These are phyloP conservation scores for Symbiodinium natans DNA, from an alignment of 73 alveolate species.

Conservation along the genomic window DNA sequence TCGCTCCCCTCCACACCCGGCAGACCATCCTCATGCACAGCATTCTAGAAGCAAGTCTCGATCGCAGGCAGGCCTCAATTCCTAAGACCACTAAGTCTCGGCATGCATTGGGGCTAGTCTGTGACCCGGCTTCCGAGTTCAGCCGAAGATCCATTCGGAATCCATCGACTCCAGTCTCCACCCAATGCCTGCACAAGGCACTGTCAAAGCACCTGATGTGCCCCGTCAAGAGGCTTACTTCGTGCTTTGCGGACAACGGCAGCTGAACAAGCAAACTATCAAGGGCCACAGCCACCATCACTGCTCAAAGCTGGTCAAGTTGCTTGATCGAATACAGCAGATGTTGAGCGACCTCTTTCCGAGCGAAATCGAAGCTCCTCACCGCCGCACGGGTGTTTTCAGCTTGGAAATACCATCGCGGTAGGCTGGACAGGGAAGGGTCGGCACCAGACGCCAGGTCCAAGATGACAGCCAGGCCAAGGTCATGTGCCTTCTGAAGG, in stretches of 20 bases:
- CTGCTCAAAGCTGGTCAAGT: too few relatives aligned
- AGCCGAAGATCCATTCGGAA: constrained; percentile 43
- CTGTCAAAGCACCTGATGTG: too few relatives aligned
- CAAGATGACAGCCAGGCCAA: constrained; percentile 36
- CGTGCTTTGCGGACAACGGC: too few relatives aligned
- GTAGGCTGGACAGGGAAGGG: constrained; percentile 42
- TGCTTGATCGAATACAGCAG: constrained; percentile 52
- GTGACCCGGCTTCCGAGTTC: not conserved
- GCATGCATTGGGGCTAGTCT: too few relatives aligned
- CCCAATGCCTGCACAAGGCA: constrained; percentile 52
- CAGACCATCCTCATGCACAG: not conserved
- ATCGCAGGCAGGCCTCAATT: too few relatives aligned
- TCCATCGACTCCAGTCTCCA: constrained; percentile 77
- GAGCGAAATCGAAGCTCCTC: constrained; percentile 44
- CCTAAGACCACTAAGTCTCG: too few relatives aligned
- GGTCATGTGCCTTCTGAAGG: constrained; percentile 61
- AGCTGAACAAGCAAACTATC: too few relatives aligned
- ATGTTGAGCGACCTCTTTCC: constrained; percentile 64
- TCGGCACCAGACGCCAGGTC: constrained; percentile 58
- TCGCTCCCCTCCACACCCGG: not conserved
- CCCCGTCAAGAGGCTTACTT: too few relatives aligned
- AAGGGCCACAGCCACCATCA: too few relatives aligned
- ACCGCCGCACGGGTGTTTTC: not conserved
- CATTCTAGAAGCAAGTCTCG: too few relatives aligned
- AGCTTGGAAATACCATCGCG: constrained; percentile 1